Evolutionary conservation across 2,329 filamentous ascomycete species (phyloP).

Genomic region (Scopulariopsis brevicaulis): DNA sequence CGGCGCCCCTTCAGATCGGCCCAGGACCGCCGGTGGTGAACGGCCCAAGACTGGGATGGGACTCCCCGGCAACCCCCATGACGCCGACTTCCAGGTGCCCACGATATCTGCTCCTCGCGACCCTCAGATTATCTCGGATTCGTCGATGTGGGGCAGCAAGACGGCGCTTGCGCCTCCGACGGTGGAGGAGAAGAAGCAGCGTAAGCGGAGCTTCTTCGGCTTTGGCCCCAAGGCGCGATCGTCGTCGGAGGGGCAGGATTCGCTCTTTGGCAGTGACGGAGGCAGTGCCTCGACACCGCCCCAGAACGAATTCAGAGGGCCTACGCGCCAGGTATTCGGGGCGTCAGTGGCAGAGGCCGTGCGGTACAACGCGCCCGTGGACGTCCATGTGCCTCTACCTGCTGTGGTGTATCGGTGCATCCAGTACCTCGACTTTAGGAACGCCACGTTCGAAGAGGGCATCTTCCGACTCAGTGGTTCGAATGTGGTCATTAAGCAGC

Average conservation of each 20-base stretch:
- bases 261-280: slow-evolving; percentile 28
- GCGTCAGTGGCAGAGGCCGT: slow-evolving; percentile 79
- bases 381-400: slow-evolving; percentile 66
- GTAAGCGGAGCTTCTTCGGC: slow-evolving; percentile 72
- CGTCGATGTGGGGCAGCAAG: slow-evolving; percentile 78
- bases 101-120: slow-evolving; percentile 77
- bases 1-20: slow-evolving; percentile 16
- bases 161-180: slow-evolving; percentile 27
- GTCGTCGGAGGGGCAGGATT: slow-evolving; percentile 47
- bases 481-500: slow-evolving; percentile 81
- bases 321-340: slow-evolving; percentile 68
- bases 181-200: slow-evolving; percentile 63
- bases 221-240: slow-evolving; percentile 49
- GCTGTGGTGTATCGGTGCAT: slow-evolving; percentile 93
- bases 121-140: slow-evolving; percentile 71
- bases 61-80: slow-evolving; percentile 16
- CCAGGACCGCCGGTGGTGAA: slow-evolving; percentile 7
- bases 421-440: slow-evolving; percentile 77
- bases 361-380: slow-evolving; percentile 61
- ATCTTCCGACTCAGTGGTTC: slow-evolving; percentile 97
- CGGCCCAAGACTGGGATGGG: slow-evolving; percentile 24
- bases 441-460: slow-evolving; percentile 77
- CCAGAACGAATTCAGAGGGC: slow-evolving; percentile 34
- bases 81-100: slow-evolving; percentile 21
- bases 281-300: slow-evolving; percentile 32